Evolutionary conservation across 257 asterid genomes (phyloP).

Genomic region (Lavandula angustifolia): DNA sequence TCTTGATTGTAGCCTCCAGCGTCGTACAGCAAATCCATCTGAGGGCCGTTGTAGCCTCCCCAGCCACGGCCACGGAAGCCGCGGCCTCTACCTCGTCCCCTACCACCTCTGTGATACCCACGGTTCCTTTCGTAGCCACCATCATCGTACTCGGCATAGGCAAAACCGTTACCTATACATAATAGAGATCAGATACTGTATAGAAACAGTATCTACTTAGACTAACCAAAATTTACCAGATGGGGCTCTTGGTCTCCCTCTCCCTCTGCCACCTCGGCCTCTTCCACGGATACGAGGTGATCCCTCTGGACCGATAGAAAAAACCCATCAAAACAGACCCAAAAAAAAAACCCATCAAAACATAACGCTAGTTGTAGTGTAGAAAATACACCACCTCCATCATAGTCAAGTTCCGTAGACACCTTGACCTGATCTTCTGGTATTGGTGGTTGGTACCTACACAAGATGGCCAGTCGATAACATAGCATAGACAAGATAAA

Average conservation of each 20-base stretch:
- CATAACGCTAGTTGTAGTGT: no score
- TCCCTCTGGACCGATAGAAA: constrained; percentile 54
- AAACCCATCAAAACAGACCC: constrained; percentile 1
- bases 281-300: constrained; percentile 79
- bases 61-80: constrained; percentile 79
- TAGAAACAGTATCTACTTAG: no score
- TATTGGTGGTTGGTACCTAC: no score
- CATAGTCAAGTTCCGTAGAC: no score
- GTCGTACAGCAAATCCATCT: constrained; percentile 50
- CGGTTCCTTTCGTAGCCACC: constrained; percentile 73
- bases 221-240: constrained; percentile 38
- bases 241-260: constrained; percentile 76
- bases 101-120: constrained; percentile 60
- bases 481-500: no score
- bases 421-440: no score
- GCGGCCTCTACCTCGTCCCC: constrained; percentile 83
- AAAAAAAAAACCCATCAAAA: constrained; percentile 65
- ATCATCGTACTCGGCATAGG: constrained; percentile 62
- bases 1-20: constrained; percentile 68
- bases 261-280: constrained; percentile 82
- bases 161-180: constrained; percentile 64
- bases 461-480: no score
- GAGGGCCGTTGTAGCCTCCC: constrained; percentile 52
- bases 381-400: no score
- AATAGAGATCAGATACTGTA: not conserved